Conservation (phyloP, 2,329 filamentous ascomycete species). For the Aspergillus ochraceoroseus region DNA sequence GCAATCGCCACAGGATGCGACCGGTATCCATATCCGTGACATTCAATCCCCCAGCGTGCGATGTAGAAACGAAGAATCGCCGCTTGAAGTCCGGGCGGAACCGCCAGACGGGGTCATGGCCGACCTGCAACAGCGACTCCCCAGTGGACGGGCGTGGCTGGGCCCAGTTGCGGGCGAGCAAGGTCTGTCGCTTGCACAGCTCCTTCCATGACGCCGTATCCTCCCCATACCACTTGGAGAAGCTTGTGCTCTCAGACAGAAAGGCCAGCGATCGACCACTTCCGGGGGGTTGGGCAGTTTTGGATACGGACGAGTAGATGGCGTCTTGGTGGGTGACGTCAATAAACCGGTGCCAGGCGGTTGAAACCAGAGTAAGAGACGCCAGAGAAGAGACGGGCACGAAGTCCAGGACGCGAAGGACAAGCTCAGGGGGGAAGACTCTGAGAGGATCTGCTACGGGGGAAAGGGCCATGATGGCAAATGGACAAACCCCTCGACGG, state of each 20-base stretch:
- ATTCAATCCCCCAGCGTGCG: constrained; percentile 44
- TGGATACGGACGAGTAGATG: constrained; percentile 41
- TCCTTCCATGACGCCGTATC: constrained; percentile 43
- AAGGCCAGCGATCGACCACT: constrained; percentile 31
- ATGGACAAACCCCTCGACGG: no score
- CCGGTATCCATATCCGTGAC: constrained; percentile 48
- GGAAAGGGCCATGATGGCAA: no score
- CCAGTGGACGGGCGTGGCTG: constrained; percentile 30
- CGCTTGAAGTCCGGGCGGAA: constrained; percentile 47
- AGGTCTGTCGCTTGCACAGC: constrained; percentile 40
- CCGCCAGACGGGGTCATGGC: constrained; percentile 43
- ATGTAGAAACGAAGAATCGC: constrained; percentile 45
- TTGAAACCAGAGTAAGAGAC: constrained; percentile 33
- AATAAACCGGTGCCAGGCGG: constrained; percentile 43
- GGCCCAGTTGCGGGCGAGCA: constrained; percentile 41
- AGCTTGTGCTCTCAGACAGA: constrained; percentile 25
- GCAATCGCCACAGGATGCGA: constrained; percentile 37
- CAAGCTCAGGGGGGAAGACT: constrained; percentile 39
- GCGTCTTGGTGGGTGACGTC: constrained; percentile 42
- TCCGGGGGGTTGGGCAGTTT: constrained; percentile 27
- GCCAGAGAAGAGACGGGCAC: constrained; percentile 34
- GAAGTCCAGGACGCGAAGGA: constrained; percentile 42
- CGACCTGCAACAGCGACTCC: constrained; percentile 42
- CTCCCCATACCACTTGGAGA: constrained; percentile 35
- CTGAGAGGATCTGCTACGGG: constrained; percentile 26